Percentiles rank a stretch among this genome's conserved stretches.
These are phyloP conservation scores for Lagenaria siceraria DNA, from an alignment of 306 rosid genomes.

Conservation along the genomic window DNA sequence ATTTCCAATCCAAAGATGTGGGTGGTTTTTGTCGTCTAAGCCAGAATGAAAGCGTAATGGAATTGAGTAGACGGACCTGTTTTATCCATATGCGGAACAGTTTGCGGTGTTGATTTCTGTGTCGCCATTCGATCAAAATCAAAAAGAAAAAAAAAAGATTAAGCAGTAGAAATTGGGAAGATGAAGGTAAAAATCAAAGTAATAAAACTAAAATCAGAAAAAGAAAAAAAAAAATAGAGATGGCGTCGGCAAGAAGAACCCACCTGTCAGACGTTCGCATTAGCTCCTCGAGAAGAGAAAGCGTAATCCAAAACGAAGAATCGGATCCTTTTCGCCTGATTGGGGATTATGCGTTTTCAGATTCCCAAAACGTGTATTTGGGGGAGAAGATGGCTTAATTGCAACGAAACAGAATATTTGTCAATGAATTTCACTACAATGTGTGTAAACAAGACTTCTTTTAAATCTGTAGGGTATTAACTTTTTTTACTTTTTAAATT, in stretches of 20 bases:
- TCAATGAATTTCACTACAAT: not conserved
- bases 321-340: not conserved
- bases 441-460: not conserved
- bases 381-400: not conserved
- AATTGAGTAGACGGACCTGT: not conserved
- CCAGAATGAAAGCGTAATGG: not conserved
- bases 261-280: constrained; percentile 2
- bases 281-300: not conserved
- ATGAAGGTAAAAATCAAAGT: not conserved
- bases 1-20: not conserved
- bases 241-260: not conserved
- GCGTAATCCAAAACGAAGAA: not conserved
- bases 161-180: not conserved
- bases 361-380: not conserved
- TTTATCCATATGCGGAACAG: not conserved
- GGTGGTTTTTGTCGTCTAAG: not conserved
- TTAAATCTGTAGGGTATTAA: not conserved
- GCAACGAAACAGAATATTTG: not conserved
- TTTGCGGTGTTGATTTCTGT: not conserved
- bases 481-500: not conserved
- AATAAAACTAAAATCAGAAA: no score
- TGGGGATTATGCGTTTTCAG: not conserved
- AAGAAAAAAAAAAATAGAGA: not conserved
- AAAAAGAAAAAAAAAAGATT: not conserved
- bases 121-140: not conserved